These are phyloP conservation scores for Peterozyma xylosa DNA, from an alignment of 805 yeast species.

Conservation along the genomic window DNA sequence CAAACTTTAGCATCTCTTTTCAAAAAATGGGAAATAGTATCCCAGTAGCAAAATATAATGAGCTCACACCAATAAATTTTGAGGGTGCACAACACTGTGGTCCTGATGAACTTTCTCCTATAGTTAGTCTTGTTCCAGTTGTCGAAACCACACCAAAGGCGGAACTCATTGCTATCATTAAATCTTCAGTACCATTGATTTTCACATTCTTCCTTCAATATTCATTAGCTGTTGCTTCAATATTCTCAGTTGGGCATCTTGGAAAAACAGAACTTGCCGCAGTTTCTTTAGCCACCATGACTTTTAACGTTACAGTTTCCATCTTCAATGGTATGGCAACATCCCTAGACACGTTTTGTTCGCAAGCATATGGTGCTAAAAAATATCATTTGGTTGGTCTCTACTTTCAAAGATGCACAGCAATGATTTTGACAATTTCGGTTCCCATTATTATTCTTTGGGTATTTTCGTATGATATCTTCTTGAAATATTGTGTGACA, in stretches of 20 bases:
- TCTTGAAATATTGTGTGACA: conserved; percentile 31
- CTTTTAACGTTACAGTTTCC: conserved; percentile 49
- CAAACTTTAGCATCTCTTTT: background rate
- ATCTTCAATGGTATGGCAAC: conserved; percentile 55
- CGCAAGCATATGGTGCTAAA: conserved; percentile 53
- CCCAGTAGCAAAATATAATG: no score
- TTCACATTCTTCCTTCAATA: conserved; percentile 47
- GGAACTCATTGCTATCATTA: conserved; percentile 19
- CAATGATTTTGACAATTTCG: conserved; percentile 33
- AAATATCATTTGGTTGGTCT: conserved; percentile 42
- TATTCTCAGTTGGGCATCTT: conserved; percentile 49
- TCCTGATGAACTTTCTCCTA: no score
- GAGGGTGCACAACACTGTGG: no score
- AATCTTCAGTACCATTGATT: conserved; percentile 41
- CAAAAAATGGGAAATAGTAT: no score
- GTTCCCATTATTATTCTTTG: conserved; percentile 37
- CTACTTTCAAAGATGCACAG: conserved; percentile 42
- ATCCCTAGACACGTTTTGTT: conserved; percentile 49
- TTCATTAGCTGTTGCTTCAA: conserved; percentile 45
- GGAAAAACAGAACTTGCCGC: conserved; percentile 53
- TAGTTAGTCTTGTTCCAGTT: background rate
- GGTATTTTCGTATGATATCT: conserved; percentile 43
- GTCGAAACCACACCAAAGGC: background rate
- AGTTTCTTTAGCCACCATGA: conserved; percentile 48
- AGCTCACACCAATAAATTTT: no score